These are phyloP conservation scores for Astragalus glycyphyllos DNA, from an alignment of 306 rosid genomes.

Conservation along the genomic window DNA sequence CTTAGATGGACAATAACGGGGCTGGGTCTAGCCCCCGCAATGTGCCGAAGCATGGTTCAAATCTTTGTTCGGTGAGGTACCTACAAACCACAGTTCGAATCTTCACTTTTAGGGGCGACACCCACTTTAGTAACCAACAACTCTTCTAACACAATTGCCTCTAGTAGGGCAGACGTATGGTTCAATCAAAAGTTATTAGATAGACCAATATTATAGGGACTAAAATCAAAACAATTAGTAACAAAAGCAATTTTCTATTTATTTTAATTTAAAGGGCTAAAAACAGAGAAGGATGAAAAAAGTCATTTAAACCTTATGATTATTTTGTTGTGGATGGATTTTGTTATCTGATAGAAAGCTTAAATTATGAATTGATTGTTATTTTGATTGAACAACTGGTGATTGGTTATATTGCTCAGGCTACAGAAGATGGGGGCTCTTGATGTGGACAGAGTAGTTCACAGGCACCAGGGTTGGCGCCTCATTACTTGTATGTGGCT, in stretches of 20 bases:
- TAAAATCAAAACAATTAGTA: not conserved
- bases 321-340: not conserved
- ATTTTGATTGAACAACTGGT: slow-evolving; percentile 16
- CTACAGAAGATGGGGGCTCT: slow-evolving; percentile 92
- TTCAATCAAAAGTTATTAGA: not conserved
- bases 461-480: slow-evolving; percentile 86
- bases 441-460: slow-evolving; percentile 73
- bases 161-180: not conserved
- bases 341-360: slow-evolving; percentile 4
- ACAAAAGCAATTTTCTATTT: not conserved
- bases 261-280: not conserved
- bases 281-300: not conserved
- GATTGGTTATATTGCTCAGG: slow-evolving; percentile 53
- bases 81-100: too few species aligned
- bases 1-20: not conserved
- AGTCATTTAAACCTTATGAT: not conserved
- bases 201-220: not conserved
- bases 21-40: too few species aligned
- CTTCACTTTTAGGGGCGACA: too few species aligned
- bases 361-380: slow-evolving; percentile 35
- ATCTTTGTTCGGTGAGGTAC: too few species aligned
- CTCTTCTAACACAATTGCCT: too few species aligned
- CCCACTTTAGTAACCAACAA: too few species aligned
- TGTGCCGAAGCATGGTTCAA: too few species aligned
- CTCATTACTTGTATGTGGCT: slow-evolving; percentile 90